Percentiles rank a stretch among this genome's conserved stretches.
These are phyloP conservation scores for Xylaria curta DNA, from an alignment of 495 filamentous ascomycete genomes.

Conservation along the genomic window DNA sequence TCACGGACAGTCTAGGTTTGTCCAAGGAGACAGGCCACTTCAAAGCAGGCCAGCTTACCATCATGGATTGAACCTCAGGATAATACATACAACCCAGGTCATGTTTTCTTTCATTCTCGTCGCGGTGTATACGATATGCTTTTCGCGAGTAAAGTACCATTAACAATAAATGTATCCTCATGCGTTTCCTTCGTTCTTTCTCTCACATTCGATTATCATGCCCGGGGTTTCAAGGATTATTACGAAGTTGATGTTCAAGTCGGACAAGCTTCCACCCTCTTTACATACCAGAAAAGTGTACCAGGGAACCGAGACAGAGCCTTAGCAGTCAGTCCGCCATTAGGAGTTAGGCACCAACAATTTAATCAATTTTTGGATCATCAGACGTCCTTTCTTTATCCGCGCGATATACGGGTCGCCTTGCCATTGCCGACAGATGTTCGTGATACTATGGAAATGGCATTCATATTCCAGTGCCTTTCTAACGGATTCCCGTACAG, in stretches of 20 bases:
- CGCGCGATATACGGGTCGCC: not conserved
- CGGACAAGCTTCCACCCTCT: conserved; percentile 15
- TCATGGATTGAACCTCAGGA: conserved; percentile 13
- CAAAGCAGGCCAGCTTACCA: conserved; percentile 5
- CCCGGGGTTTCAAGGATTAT: not conserved
- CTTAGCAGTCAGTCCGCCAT: not conserved
- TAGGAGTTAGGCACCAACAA: conserved; percentile 10
- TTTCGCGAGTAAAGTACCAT: not conserved
- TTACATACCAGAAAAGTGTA: not conserved
- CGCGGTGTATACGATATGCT: not conserved
- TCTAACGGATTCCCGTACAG: not conserved
- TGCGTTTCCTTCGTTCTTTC: not conserved
- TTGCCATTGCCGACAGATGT: not conserved
- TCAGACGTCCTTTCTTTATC: not conserved
- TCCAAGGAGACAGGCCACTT: not conserved
- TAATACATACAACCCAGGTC: conserved; percentile 3
- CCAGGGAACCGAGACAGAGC: not conserved
- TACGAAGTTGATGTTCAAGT: conserved; percentile 19
- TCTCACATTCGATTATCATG: not conserved
- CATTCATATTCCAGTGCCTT: not conserved
- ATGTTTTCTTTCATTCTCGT: not conserved
- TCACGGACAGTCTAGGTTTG: conserved; percentile 17
- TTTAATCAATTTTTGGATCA: not conserved
- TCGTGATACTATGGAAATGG: not conserved
- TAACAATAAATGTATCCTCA: not conserved